Evolutionary conservation across 129 eudicot genomes (phyloP).

Genomic region (Arctium minus): DNA sequence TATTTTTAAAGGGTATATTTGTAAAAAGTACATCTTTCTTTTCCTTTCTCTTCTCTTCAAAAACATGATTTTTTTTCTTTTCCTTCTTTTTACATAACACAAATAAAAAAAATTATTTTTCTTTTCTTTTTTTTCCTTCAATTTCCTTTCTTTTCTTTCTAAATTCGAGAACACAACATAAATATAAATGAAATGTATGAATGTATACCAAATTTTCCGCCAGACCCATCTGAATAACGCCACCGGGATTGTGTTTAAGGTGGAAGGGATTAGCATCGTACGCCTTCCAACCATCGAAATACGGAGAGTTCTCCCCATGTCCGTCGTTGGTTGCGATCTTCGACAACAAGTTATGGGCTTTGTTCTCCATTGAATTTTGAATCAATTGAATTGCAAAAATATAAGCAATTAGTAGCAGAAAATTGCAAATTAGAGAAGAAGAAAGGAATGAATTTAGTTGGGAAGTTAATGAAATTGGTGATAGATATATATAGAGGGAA

Average conservation of each 20-base stretch:
- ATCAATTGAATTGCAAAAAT: not conserved
- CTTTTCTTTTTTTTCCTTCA: no score
- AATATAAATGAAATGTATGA: no score
- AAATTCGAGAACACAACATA: no score
- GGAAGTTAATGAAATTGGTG: not conserved
- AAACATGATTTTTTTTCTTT: no score
- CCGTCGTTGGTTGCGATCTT: slow-evolving; percentile 49
- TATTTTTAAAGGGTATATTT: no score
- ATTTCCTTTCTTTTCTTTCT: no score
- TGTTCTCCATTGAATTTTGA: not conserved
- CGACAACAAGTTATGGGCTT: slow-evolving; percentile 27
- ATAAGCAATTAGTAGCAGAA: not conserved
- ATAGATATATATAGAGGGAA: not conserved
- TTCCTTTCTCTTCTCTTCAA: no score
- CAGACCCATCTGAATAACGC: slow-evolving; percentile 72
- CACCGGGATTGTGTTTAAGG: slow-evolving; percentile 34
- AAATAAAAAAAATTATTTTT: no score
- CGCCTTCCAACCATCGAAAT: slow-evolving; percentile 75
- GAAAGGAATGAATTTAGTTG: not conserved
- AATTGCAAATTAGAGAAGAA: not conserved
- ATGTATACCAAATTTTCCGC: slow-evolving; percentile 49
- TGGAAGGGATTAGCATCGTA: slow-evolving; percentile 54
- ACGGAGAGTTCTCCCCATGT: slow-evolving; percentile 67
- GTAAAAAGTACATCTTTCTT: no score
- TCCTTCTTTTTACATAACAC: no score